phyloP scores from a whole-genome alignment of 331 rosid genomes.

The Saraca asoca region DNA sequence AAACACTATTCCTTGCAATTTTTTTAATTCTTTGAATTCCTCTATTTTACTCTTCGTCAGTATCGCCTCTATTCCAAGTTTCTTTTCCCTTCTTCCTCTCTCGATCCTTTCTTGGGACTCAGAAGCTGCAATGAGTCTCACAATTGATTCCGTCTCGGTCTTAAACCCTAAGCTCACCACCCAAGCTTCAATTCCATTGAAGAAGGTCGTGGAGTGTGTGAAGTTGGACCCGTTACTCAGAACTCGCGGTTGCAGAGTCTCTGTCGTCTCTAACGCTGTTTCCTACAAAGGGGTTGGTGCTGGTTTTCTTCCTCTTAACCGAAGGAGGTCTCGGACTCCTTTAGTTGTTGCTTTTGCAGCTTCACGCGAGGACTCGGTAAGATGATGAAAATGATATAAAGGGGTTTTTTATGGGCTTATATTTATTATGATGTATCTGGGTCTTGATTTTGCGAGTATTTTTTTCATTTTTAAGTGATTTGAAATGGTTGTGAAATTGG shows the following conservation, averaged over 20 bases:
- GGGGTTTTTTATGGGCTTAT: neutral
- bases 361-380: constrained; percentile 69
- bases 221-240: constrained; percentile 49
- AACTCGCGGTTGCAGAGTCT: constrained; percentile 38
- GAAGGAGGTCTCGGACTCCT: constrained; percentile 39
- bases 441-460: neutral
- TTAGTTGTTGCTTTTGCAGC: constrained; percentile 49
- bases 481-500: constrained; percentile 1
- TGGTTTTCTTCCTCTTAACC: constrained; percentile 35
- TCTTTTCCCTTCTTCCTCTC: constrained; percentile 18
- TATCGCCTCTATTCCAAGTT: constrained; percentile 33
- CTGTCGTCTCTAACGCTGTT: constrained; percentile 22
- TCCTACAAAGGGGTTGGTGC: constrained; percentile 33
- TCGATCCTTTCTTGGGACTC: neutral
- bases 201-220: constrained; percentile 32
- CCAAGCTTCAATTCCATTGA: constrained; percentile 35
- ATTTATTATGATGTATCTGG: neutral
- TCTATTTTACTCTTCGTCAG: constrained; percentile 9
- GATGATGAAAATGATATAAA: constrained; percentile 6
- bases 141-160: constrained; percentile 61
- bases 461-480: neutral
- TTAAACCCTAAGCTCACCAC: constrained; percentile 54
- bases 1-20: no score
- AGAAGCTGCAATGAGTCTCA: constrained; percentile 37
- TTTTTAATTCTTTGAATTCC: neutral